Evolutionary conservation across 202 grass and related monocot genomes (phyloP), one percentile per base, ranked within the genome.

Genomic region (Saccharum hybrid): DNA sequence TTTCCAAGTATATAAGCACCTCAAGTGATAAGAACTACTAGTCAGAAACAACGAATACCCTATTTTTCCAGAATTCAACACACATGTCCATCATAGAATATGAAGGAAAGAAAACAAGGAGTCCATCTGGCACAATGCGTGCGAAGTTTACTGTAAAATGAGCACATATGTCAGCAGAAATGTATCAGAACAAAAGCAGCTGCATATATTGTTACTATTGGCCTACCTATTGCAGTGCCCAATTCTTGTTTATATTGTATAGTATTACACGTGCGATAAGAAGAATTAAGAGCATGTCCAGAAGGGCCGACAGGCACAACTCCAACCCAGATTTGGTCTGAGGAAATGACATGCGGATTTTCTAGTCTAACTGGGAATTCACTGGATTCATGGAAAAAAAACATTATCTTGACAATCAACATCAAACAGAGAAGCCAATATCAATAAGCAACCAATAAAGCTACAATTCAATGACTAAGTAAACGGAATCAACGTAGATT

Each of bases 61-160:
- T 86, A 72, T 85, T 88, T 93, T 98, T 98, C 96, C 96, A 98
- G 83, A 76, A 98, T 19, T 89, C 89, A 36, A 98, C 88, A 85
- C 92, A 98, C 83, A 93, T 88, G 77, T 95, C 87, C 96, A 98
- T 95, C 92, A 98, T 95, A 80, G 92, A 98, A 87, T 98, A 98
- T 85, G 96, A 98, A 75, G 96, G 92, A 61, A 98, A 98, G 83
- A 98, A 98, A 66, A 98, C 89, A 79, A 98, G 96, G 12, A 98
- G 87, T 42, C 96, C 96, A 86, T 98, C 89, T 61, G 96, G 95
- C 56, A 98, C 96, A 67, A 98, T 98, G 75, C 92, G 93, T 42
- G 96, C 92, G 74, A 98, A 98, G 81, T 98, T 95, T 80, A 95
- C 92, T 95, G 86, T 84, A 81, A 89, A 86, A 71, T 52, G 56